Evolutionary conservation across 352 stramenopile species (phyloP), one percentile per base, ranked within the genome.

Genomic region (Salisapilia sapeloensis): DNA sequence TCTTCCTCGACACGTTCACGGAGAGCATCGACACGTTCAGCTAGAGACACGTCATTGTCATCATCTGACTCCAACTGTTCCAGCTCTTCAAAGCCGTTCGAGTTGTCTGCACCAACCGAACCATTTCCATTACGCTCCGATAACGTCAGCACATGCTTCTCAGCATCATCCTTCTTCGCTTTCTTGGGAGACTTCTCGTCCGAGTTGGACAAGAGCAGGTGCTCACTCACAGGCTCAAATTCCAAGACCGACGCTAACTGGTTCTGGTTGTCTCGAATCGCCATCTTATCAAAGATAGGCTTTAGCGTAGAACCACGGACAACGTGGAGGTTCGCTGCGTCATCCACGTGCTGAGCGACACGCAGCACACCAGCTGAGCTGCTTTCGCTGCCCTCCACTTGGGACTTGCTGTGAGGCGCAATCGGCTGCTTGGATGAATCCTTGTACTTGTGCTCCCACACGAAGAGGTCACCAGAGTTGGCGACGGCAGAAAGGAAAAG

Each of bases 361-460:
- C 59, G 32, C 13, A 83, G 32, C 15, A 81, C 55, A 3, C 61
- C 61, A 4, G 60, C 60, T 7, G 46, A 60, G 22, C 54, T 47
- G 14, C 33, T 44, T 3, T 36, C 40, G 22, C 38, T 52, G 7
- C 56, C 36, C 26, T 48, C 43, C 7, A 56, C 44, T 9, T 55
- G 35, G 15, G 58, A 71, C 40, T 50, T 53, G 36, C 46, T 33
- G 31, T 57, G 60, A 1, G 71, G 63, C 0, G 59, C 48, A 21
- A 90, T 48, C 10, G 67, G 74, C 50, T 85, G 82, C 8, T 62
- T 63, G 4, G 67, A 63, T 3, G 52, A 43, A 42, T 50, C 34
- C 29, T 76, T 56, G 48, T 83, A 77, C 50, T 72, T 70, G 40
- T 80, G 61, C 29, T 53, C 35, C 70, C 70, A 90, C 15, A 86